Evolutionary conservation across 2,329 filamentous ascomycete species (phyloP), one percentile per base, ranked within the genome.

Genomic region (Penicillium sp.): DNA sequence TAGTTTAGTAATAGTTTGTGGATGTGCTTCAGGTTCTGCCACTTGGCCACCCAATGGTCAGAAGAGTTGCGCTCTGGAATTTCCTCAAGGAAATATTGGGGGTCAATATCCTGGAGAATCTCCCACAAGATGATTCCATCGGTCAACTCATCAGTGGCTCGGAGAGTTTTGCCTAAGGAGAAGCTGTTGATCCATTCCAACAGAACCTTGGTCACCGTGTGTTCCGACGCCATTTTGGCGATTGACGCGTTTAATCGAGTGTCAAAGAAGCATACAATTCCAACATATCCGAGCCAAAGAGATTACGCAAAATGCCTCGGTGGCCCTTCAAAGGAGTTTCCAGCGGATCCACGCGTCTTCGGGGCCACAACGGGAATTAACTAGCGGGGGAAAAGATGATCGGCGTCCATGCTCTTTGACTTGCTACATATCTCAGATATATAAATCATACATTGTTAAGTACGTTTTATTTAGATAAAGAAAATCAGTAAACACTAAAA

Each of bases 101-200:
- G 72, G 61, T 80, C 77, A 48, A 80, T 77, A 55, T 79, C 76
- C 61, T 79, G 77, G 42, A 79, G 62, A 33, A 78, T 75, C 55
- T 78, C 77, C 77, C 77, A 79, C 40, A 79, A 62, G 19, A 78
- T 73, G 31, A 72, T 72, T 17, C 77, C 77, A 60, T 78, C 75
- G 43, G 67, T 76, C 58, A 79, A 64, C 59, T 79, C 77, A 61
- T 70, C 71, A 26, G 68, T 71, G 17, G 69, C 67, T 45, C 71
- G 70, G 52, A 77, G 70, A 25, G 73, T 74, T 59, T 75, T 76
- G 43, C 74, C 75, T 43, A 77, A 63, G 42, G 72, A 71, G 63
- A 77, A 75, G 66, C 72, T 76, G 68, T 77, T 77, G 66, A 79
- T 71, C 77, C 77, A 79, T 70, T 78, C 76, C 59, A 78, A 64